Conservation (phyloP, 768 basidiomycete species). For the Exidia glandulosa region DNA sequence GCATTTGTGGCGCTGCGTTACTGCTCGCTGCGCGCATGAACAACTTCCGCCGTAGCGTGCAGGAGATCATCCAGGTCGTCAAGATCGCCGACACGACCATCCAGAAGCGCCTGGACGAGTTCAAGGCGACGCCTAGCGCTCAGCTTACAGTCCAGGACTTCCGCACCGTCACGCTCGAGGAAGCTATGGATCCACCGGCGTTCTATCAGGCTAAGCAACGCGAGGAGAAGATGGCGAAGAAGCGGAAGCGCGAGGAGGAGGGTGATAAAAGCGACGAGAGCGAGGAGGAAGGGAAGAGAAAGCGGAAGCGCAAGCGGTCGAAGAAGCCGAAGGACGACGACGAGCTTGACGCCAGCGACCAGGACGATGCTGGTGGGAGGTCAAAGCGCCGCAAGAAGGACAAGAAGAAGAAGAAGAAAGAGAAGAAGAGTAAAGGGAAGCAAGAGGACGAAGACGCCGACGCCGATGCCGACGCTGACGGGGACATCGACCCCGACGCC, state of each 20-base stretch:
- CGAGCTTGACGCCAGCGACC: conserved; percentile 20
- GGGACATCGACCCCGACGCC: neutral
- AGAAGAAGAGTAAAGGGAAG: conserved; percentile 22
- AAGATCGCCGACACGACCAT: conserved; percentile 97
- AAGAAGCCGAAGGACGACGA: conserved; percentile 28
- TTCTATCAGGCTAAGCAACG: conserved; percentile 67
- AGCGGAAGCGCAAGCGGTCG: conserved; percentile 15
- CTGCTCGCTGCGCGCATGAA: conserved; percentile 97
- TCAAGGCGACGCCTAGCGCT: conserved; percentile 76
- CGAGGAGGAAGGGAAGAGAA: conserved; percentile 17
- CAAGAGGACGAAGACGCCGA: conserved; percentile 5
- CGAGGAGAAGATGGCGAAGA: conserved; percentile 31
- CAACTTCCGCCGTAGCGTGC: conserved; percentile 84
- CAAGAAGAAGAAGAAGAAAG: conserved; percentile 15
- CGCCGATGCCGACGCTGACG: neutral
- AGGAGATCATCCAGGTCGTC: conserved; percentile 97
- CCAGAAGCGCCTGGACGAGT: conserved; percentile 91
- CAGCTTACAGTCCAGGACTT: conserved; percentile 82
- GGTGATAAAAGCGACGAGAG: conserved; percentile 2
- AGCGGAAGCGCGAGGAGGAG: conserved; percentile 22
- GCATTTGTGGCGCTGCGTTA: conserved; percentile 93
- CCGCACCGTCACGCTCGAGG: conserved; percentile 80
- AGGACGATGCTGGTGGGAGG: neutral
- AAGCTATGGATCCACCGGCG: conserved; percentile 86
- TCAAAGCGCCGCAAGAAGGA: neutral